A percentile compares a stretch with the other conserved stretches of the same genome.
Conservation (phyloP, 2,329 filamentous ascomycete species). For the Endocalyx cinctus region DNA sequence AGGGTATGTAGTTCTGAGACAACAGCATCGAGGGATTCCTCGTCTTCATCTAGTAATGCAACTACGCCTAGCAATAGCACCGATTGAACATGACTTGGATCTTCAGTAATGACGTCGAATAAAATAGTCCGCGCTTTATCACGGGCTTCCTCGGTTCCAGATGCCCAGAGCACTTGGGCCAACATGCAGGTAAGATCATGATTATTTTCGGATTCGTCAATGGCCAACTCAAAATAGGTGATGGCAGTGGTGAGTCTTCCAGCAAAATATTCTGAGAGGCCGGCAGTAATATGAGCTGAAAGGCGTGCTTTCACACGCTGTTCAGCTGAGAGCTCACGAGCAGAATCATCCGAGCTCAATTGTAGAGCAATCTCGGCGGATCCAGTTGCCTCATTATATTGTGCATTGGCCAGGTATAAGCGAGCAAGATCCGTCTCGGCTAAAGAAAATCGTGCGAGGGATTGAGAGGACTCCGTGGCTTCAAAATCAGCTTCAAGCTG, state of each 20-base stretch:
- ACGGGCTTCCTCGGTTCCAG: constrained; percentile 68
- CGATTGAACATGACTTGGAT: constrained; percentile 72
- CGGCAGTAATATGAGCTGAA: constrained; percentile 80
- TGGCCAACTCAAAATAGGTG: constrained; percentile 71
- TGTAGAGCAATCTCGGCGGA: constrained; percentile 77
- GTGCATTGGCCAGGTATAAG: constrained; percentile 66
- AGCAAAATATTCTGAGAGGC: constrained; percentile 73
- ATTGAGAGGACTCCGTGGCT: constrained; percentile 67
- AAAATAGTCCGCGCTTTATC: constrained; percentile 74
- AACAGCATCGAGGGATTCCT: constrained; percentile 76
- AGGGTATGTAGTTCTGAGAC: constrained; percentile 70
- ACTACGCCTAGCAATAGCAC: constrained; percentile 80
- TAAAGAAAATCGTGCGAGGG: constrained; percentile 72
- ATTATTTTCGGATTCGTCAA: constrained; percentile 70
- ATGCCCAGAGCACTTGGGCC: constrained; percentile 90
- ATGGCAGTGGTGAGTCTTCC: constrained; percentile 65
- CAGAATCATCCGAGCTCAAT: constrained; percentile 68
- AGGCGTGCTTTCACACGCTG: constrained; percentile 68
- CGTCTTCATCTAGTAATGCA: constrained; percentile 73
- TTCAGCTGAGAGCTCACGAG: constrained; percentile 60
- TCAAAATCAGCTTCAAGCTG: constrained; percentile 79
- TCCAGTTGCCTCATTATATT: constrained; percentile 66
- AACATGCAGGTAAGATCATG: constrained; percentile 84
- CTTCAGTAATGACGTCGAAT: constrained; percentile 71
- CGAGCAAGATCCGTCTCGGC: constrained; percentile 84